Evolutionary conservation across 73 alveolate species (phyloP), one percentile per base, ranked within the genome.

Genomic region (Effrenium voratum): DNA sequence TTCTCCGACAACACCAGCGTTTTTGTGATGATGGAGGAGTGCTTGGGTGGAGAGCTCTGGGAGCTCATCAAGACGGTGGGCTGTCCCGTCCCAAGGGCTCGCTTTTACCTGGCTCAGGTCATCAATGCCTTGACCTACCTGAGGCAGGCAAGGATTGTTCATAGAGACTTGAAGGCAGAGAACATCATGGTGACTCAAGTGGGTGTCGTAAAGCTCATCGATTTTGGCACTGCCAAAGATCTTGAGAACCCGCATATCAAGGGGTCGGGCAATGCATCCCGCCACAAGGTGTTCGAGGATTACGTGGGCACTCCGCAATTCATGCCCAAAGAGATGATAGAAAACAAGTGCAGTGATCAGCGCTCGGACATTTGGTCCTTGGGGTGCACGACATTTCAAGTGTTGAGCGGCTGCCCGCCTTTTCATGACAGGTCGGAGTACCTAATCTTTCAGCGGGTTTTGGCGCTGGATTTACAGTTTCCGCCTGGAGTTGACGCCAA

Each of bases 321-420:
- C 85, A 93, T 93, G 98, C 92, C 98, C 5, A 80, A 80, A 28
- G 98, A 93, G 93, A 85, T 77, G 47, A 93, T 93, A 2, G 92
- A 93, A 26, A 93, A 93, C 59, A 93, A 93, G 93, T 26, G 83
- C 75, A 55, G 63, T 44, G 93, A 75, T 85, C 72, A 76, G 12
- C 84, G 93, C 43, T 55, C 99, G 15, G 99, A 99, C 93, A 98
- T 99, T 45, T 99, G 99, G 99, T 93, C 99, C 66, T 98, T 99
- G 66, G 99, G 99, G 12, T 99, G 99, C 99, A 99, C 99, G 52
- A 90, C 99, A 57, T 99, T 99, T 82, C 99, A 99, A 85, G 87
- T 99, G 99, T 76, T 99, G 68, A 73, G 76, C 26, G 98, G 98
- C 16, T 73, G 90, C 40, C 98, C 98, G 2, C 93, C 98, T n/a